Evolutionary conservation across 2,329 filamentous ascomycete species (phyloP).

Genomic region (Fusarium oligoseptatum): DNA sequence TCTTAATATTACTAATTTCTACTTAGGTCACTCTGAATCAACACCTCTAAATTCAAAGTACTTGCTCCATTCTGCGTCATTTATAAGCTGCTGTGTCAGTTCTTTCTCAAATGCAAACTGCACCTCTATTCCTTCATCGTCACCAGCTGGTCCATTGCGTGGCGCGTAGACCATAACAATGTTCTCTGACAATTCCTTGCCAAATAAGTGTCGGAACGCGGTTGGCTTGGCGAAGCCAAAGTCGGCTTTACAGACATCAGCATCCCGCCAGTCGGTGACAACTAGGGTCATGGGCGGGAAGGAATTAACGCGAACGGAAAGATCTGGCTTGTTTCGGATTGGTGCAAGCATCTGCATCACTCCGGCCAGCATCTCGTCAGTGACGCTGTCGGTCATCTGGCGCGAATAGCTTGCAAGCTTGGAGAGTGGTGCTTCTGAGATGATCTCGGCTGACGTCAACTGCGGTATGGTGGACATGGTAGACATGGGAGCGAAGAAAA

Average conservation of each 20-base stretch:
- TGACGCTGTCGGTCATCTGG: conserved; percentile 52
- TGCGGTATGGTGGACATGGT: conserved; percentile 43
- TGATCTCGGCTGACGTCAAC: conserved; percentile 51
- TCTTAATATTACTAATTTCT: background rate
- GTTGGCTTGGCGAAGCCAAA: conserved; percentile 54
- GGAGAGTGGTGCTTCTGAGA: conserved; percentile 53
- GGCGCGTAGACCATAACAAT: conserved; percentile 50
- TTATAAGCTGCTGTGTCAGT: conserved; percentile 45
- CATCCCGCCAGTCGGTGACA: conserved; percentile 53
- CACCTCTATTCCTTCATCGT: conserved; percentile 54
- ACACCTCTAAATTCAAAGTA: conserved; percentile 56
- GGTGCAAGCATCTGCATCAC: conserved; percentile 48
- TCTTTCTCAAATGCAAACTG: conserved; percentile 51
- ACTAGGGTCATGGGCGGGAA: conserved; percentile 53
- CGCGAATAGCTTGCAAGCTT: conserved; percentile 55
- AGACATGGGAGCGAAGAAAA: conserved; percentile 48
- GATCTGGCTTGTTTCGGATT: conserved; percentile 52
- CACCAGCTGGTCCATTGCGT: conserved; percentile 40
- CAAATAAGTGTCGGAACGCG: conserved; percentile 51
- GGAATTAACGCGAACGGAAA: conserved; percentile 52
- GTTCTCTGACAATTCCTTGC: conserved; percentile 44
- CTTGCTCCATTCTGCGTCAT: conserved; percentile 52
- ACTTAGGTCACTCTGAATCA: conserved; percentile 31
- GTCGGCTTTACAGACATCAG: conserved; percentile 44
- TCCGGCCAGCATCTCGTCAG: conserved; percentile 46